Conservation (phyloP, 495 filamentous ascomycete genomes). For the Recurvomyces mirabilis region DNA sequence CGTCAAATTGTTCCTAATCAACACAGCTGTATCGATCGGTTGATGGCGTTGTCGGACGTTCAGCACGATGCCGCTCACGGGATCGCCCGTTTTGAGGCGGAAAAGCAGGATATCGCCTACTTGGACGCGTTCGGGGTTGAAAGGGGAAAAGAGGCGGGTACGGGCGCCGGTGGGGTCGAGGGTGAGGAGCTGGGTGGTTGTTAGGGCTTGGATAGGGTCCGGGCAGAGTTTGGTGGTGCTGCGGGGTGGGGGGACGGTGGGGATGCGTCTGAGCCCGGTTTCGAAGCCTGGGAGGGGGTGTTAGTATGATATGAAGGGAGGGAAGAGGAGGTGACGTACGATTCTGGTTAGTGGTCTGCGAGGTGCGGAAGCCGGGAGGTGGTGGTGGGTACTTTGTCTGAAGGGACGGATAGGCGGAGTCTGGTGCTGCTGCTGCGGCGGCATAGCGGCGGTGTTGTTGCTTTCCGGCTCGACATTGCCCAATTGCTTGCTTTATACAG, state of each 20-base stretch:
- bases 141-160: slow-evolving; percentile 63
- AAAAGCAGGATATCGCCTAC: slow-evolving; percentile 87
- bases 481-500: slow-evolving; percentile 18
- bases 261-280: slow-evolving; percentile 18
- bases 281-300: slow-evolving; percentile 11
- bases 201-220: slow-evolving; percentile 52
- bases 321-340: slow-evolving; percentile 2
- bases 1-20: slow-evolving; percentile 72
- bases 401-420: slow-evolving; percentile 13
- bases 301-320: not conserved
- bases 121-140: slow-evolving; percentile 61
- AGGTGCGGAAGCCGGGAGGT: slow-evolving; percentile 13
- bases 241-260: slow-evolving; percentile 19
- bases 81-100: slow-evolving; percentile 69
- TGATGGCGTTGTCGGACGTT: slow-evolving; percentile 57
- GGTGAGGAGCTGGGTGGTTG: slow-evolving; percentile 49
- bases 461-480: slow-evolving; percentile 16
- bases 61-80: slow-evolving; percentile 78
- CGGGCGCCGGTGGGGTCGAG: slow-evolving; percentile 81
- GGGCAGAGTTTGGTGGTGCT: slow-evolving; percentile 25
- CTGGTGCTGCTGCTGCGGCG: slow-evolving; percentile 4
- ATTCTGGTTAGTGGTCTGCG: slow-evolving; percentile 18
- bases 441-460: slow-evolving; percentile 16
- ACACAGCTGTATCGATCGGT: slow-evolving; percentile 74
- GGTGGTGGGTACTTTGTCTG: slow-evolving; percentile 14